A percentile compares a stretch with the other conserved stretches of the same genome.
phyloP scores from a whole-genome alignment of 805 yeast species.

The Kuraishia ogatae region DNA sequence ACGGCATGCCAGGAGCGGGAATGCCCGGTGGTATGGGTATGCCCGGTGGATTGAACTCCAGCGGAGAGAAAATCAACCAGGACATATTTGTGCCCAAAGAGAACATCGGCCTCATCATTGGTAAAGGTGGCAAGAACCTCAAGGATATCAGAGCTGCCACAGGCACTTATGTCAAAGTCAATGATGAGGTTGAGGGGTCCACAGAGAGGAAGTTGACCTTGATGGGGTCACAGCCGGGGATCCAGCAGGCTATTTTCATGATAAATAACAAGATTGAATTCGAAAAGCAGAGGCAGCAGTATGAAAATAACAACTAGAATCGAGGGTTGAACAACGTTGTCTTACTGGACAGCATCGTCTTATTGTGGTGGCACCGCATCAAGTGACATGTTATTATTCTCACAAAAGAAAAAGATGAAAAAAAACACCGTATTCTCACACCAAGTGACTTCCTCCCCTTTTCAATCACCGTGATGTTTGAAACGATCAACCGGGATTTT shows the following conservation, averaged over 20 bases:
- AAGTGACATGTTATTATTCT: too few relatives aligned
- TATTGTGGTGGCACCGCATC: too few relatives aligned
- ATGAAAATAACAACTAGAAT: not conserved
- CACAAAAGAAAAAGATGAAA: too few relatives aligned
- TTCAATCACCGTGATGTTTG: too few relatives aligned
- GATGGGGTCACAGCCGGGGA: slow-evolving; percentile 57
- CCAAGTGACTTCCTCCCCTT: too few relatives aligned
- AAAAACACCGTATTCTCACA: too few relatives aligned
- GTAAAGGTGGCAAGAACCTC: slow-evolving; percentile 78
- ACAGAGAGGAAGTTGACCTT: slow-evolving; percentile 58
- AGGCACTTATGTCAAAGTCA: slow-evolving; percentile 69
- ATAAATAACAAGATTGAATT: slow-evolving; percentile 65
- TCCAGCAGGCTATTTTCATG: slow-evolving; percentile 64
- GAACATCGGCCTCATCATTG: slow-evolving; percentile 78
- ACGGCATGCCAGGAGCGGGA: slow-evolving; percentile 5
- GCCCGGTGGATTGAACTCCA: not conserved
- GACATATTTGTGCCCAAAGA: slow-evolving; percentile 70
- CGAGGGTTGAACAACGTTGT: too few relatives aligned
- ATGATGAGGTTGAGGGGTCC: slow-evolving; percentile 43
- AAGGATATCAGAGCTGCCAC: slow-evolving; percentile 68
- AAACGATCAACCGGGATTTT: too few relatives aligned
- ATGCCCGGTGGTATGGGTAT: slow-evolving; percentile 6
- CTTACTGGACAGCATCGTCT: too few relatives aligned
- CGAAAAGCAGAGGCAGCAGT: slow-evolving; percentile 32
- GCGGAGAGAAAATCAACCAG: slow-evolving; percentile 49